Evolutionary conservation across 2,329 filamentous ascomycete species (phyloP), one percentile per base, ranked within the genome.

Genomic region (Gnomoniopsis smithogilvyi): DNA sequence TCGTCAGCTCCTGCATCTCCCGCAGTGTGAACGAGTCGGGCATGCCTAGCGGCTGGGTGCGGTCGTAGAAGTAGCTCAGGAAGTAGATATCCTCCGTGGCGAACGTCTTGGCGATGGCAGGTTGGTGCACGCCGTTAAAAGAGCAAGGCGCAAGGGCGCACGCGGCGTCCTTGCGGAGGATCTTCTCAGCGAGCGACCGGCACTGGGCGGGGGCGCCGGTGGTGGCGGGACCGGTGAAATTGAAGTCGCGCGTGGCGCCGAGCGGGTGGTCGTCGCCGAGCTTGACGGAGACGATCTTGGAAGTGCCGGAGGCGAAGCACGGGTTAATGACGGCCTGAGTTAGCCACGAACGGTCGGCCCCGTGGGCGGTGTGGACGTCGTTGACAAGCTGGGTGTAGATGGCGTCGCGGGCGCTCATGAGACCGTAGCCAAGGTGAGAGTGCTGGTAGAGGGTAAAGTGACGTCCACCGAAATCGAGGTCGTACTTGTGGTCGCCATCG

Each of bases 21-120:
- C 88, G 85, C 36, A 99, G 79, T 1, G 93, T 97, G 76, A 98
- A 99, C 6, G 90, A 93, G 66, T 96, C 92, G n/a, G 96, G 95
- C 92, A 99, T 98, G 65, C 96, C 96, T 12, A 99, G 85, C 4
- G 92, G 91, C 73, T 91, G 85, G 24, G 91, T 96, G 68, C 96
- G 93, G 79, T 99, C 95, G 77, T 90, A 97, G 78, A 99, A 99
- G 83, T 96, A 99, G 33, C 91, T 96, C 76, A 99, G 94, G 67
- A 98, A 92, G 77, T 94, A 99, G 43, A 98, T 86, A 68, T 97
- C 93, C 75, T 98, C 94, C 63, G 83, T 84, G 26, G 91, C 80
- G 69, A 99, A 99, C 0, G 95, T 99, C 81, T 96, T 96, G 66
- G 86, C 87, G 51, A 99, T 82, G 22, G 90, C 88, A 11, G 95